Conservation (phyloP, 2,329 filamentous ascomycete genomes). For the Fusarium sambucinum region DNA sequence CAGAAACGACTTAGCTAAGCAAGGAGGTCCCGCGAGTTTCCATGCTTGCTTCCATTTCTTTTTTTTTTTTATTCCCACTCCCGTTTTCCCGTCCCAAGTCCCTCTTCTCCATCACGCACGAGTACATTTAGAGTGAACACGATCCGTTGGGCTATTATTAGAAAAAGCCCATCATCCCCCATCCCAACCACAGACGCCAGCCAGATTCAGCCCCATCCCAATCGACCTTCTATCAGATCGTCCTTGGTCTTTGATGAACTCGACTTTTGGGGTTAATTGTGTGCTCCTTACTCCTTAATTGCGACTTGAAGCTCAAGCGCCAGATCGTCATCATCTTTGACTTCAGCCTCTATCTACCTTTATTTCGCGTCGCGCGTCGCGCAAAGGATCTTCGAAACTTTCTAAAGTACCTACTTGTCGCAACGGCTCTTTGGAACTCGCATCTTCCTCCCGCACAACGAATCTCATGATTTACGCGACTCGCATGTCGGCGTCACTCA, state of each 20-base stretch:
- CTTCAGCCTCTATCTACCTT: conserved; percentile 9
- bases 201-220: conserved; percentile 52
- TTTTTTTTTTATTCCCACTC: conserved; percentile 36
- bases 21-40: conserved; percentile 32
- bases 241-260: conserved; percentile 6
- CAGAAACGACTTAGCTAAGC: conserved; percentile 36
- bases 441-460: background rate
- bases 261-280: conserved; percentile 15
- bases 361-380: conserved; percentile 36
- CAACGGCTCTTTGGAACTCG: conserved; percentile 22
- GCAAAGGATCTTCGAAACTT: conserved; percentile 17
- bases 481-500: conserved; percentile 29
- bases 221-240: conserved; percentile 44
- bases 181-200: conserved; percentile 46
- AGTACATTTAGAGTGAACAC: conserved; percentile 44
- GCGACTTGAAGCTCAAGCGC: conserved; percentile 25
- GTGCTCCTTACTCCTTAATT: conserved; percentile 2
- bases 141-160: conserved; percentile 50
- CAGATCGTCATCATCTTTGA: conserved; percentile 1
- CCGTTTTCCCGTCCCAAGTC: conserved; percentile 28
- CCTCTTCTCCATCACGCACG: conserved; percentile 40
- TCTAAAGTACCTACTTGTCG: conserved; percentile 4
- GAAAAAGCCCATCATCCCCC: conserved; percentile 36
- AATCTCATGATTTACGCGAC: conserved; percentile 25
- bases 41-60: conserved; percentile 47